These are phyloP conservation scores for Heterobasidion parviporum DNA, from an alignment of 1,284 basidiomycete species.

Conservation along the genomic window DNA sequence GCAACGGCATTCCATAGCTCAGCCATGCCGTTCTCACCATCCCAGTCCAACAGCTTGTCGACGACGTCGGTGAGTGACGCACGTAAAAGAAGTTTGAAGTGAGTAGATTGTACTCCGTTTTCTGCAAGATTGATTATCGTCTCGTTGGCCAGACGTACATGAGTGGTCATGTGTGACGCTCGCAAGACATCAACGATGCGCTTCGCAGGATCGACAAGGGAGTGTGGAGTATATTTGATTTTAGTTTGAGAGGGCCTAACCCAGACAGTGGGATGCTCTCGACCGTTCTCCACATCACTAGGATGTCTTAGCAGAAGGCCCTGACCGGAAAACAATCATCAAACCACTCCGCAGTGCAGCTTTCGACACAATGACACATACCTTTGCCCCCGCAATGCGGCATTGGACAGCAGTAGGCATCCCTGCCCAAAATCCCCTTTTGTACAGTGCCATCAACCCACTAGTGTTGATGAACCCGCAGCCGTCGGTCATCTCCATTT, in stretches of 20 bases:
- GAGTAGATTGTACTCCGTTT: slow-evolving; percentile 28
- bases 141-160: slow-evolving; percentile 30
- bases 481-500: slow-evolving; percentile 36
- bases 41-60: slow-evolving; percentile 20
- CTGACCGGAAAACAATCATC: slow-evolving; percentile 9
- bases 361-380: slow-evolving; percentile 1
- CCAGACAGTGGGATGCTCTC: slow-evolving; percentile 19
- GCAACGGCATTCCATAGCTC: slow-evolving; percentile 25
- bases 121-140: slow-evolving; percentile 37
- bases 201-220: slow-evolving; percentile 20
- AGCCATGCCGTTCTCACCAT: slow-evolving; percentile 16
- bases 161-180: slow-evolving; percentile 23
- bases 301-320: slow-evolving; percentile 21
- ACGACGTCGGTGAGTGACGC: slow-evolving; percentile 15
- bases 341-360: too few species aligned
- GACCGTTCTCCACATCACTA: slow-evolving; percentile 8
- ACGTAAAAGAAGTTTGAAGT: slow-evolving; percentile 23
- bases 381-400: slow-evolving; percentile 30
- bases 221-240: slow-evolving; percentile 21
- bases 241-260: slow-evolving; percentile 35
- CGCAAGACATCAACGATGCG: slow-evolving; percentile 33
- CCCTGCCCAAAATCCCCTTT: slow-evolving; percentile 19
- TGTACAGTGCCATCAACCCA: slow-evolving; percentile 19
- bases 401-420: slow-evolving; percentile 32
- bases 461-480: slow-evolving; percentile 29